phyloP scores from a whole-genome alignment of 1,139 yeast genomes.

The Yamadazyma conglobata region DNA sequence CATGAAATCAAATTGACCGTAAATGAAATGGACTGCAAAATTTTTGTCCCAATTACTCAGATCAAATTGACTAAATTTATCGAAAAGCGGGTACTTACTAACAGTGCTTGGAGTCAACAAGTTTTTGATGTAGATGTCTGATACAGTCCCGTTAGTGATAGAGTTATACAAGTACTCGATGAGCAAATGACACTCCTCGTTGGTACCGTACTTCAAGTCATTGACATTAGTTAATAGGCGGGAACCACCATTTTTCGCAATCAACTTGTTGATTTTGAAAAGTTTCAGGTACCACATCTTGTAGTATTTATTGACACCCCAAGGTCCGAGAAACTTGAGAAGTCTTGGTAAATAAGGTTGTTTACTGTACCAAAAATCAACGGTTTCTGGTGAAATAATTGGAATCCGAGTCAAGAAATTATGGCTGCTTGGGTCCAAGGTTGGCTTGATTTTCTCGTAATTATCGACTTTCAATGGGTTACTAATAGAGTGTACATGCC shows the following conservation, averaged over 20 bases:
- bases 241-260: constrained; percentile 34
- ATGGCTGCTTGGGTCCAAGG: constrained; percentile 35
- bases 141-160: constrained; percentile 57
- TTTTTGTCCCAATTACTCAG: constrained; percentile 18
- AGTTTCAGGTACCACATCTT: constrained; percentile 45
- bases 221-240: constrained; percentile 22
- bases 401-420: constrained; percentile 47
- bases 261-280: constrained; percentile 42
- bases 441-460: constrained; percentile 23
- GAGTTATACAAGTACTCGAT: constrained; percentile 61
- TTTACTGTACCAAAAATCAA: constrained; percentile 37
- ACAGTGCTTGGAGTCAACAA: constrained; percentile 71
- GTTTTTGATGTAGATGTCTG: constrained; percentile 63
- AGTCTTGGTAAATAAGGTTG: constrained; percentile 44
- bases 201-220: constrained; percentile 39
- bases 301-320: constrained; percentile 45
- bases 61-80: constrained; percentile 44
- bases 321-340: constrained; percentile 47
- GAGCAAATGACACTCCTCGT: constrained; percentile 39
- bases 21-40: constrained; percentile 55
- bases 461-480: constrained; percentile 26
- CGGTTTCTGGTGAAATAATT: constrained; percentile 26
- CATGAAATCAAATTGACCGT: constrained; percentile 90
- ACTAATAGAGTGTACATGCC: constrained; percentile 60
- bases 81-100: constrained; percentile 73